These are phyloP conservation scores for Phytophthora syringae DNA, from an alignment of 352 stramenopile species.

Conservation along the genomic window DNA sequence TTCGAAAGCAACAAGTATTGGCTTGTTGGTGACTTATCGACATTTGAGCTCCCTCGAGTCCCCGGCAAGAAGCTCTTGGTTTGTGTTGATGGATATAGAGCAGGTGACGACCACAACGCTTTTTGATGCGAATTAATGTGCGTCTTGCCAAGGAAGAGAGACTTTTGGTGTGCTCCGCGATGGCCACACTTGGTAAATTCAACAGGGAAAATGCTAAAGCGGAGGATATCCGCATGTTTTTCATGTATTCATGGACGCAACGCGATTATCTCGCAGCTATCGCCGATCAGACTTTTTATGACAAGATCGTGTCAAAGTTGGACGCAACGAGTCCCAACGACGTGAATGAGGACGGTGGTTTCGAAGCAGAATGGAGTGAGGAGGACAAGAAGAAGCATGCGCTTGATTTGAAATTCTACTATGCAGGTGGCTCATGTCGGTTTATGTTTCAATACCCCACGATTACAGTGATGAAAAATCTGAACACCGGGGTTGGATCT, in stretches of 20 bases:
- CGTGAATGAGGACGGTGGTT: slow-evolving; percentile 13
- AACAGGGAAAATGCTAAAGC: slow-evolving; percentile 1
- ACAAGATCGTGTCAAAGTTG: slow-evolving; percentile 2
- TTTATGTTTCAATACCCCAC: slow-evolving; percentile 36
- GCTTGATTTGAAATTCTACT: slow-evolving; percentile 34
- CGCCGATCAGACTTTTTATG: slow-evolving; percentile 4
- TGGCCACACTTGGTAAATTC: slow-evolving; percentile 4
- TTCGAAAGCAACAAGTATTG: not conserved
- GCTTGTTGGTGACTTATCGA: not conserved
- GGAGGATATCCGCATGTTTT: slow-evolving; percentile 9
- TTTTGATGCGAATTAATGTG: too few relatives aligned
- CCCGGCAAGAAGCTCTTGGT: not conserved
- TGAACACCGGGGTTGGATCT: not conserved
- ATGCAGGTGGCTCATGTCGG: slow-evolving; percentile 27
- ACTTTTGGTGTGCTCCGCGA: not conserved
- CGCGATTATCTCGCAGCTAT: slow-evolving; percentile 22
- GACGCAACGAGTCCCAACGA: slow-evolving; percentile 10
- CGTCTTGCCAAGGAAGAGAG: not conserved
- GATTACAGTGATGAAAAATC: not conserved
- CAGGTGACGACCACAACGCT: too few relatives aligned
- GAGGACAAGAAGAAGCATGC: slow-evolving; percentile 14
- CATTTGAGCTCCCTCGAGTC: slow-evolving; percentile 12
- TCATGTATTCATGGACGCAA: slow-evolving; percentile 20
- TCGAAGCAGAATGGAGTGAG: not conserved
- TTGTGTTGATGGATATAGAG: not conserved